phyloP scores from a whole-genome alignment of 1,284 basidiomycete genomes.

The Calocybe gambosa region DNA sequence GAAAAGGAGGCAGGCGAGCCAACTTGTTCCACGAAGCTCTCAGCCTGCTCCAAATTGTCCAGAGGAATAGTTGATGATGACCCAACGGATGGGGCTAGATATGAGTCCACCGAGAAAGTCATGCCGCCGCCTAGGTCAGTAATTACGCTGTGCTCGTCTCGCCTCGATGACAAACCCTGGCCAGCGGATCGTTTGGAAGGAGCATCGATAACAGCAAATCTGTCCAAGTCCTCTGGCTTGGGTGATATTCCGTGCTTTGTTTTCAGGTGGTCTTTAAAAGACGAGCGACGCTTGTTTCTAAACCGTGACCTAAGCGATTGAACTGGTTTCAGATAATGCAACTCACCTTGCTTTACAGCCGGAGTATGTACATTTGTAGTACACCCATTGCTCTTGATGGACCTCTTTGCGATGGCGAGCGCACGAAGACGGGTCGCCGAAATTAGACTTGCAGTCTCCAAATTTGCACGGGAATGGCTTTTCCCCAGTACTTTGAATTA shows the following conservation, averaged over 20 bases:
- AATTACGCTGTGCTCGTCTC: neutral
- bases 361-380: slow-evolving; percentile 37
- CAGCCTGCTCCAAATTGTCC: neutral
- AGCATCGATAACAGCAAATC: slow-evolving; percentile 19
- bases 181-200: neutral
- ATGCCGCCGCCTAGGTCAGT: neutral
- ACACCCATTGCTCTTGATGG: slow-evolving; percentile 35
- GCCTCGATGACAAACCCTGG: neutral
- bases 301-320: slow-evolving; percentile 2
- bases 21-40: neutral
- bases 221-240: slow-evolving; percentile 21
- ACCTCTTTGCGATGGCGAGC: slow-evolving; percentile 54
- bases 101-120: neutral
- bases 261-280: slow-evolving; percentile 45
- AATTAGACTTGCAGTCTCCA: slow-evolving; percentile 37
- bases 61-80: neutral
- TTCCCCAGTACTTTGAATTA: slow-evolving; percentile 34
- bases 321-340: neutral
- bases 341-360: slow-evolving; percentile 43
- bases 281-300: slow-evolving; percentile 58
- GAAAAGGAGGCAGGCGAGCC: neutral
- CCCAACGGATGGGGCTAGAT: neutral
- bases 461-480: slow-evolving; percentile 48
- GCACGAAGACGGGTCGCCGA: slow-evolving; percentile 61
- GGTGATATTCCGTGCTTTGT: slow-evolving; percentile 40